Evolutionary conservation across 1,284 basidiomycete genomes (phyloP), one percentile per base, ranked within the genome.

Genomic region (Erythrobasidium hasegawianum): DNA sequence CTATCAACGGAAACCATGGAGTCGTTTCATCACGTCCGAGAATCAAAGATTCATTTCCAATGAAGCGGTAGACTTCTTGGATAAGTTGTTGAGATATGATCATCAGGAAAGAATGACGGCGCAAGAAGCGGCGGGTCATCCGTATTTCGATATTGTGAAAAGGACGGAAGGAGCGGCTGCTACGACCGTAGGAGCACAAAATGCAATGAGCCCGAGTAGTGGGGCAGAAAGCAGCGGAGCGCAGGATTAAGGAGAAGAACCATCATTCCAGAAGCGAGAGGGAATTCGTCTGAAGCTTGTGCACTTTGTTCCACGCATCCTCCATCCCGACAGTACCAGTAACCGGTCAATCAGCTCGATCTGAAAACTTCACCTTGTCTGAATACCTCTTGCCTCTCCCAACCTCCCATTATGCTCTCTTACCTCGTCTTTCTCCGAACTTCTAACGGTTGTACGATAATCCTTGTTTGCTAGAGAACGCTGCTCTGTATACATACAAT

Each of bases 11-110:
- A 97, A 95, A 78, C 88, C 92, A 2, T 98, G 95, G 93, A 86
- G 88, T 55, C 83, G 87, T 69, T 95, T 96, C 78, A 88, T 95
- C 74, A 94, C 90, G 45, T 18, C 57, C 53, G 95, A 98, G 76
- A 97, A 97, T 78, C 91, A 96, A 78, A 86, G 93, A 62, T 97
- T 90, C 79, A 92, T 97, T 72, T 92, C 91, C n/a, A 96, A 92
- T 77, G 92, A 95, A 76, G 93, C 92, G n/a, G 74, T 79, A 59
- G 93, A 97, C 80, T 88, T 97, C 75, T 80, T 98, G 69, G 95
- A 98, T 81, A 94, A 94, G 80, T 82, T 98, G 53, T 83, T 98
- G 74, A 86, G 90, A 56, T 98, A 97, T 78, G 91, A 97, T 77
- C 95, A 97, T 77, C 92, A 96, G 81, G 93, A 97, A 77, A 86